Conservation (phyloP, 805 yeast species). For the Starmerella vaccinii region DNA sequence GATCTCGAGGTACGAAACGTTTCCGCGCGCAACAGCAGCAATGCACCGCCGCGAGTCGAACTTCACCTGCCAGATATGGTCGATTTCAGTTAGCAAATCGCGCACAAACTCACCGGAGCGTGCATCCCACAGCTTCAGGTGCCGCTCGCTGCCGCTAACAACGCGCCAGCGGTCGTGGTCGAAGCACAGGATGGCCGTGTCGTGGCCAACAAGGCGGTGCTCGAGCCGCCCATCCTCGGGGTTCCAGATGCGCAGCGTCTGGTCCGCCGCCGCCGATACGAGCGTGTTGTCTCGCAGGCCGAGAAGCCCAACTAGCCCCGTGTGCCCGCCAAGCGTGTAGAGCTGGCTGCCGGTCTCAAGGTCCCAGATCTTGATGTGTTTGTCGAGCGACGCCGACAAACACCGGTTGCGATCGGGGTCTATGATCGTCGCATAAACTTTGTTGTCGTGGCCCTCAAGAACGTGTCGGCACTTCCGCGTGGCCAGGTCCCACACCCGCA, state of each 20-base stretch:
- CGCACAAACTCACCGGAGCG: conserved; percentile 62
- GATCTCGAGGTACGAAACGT: conserved; percentile 68
- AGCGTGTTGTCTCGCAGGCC: conserved; percentile 65
- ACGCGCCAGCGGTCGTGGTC: conserved; percentile 76
- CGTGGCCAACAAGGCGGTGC: conserved; percentile 65
- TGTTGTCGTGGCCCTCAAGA: conserved; percentile 72
- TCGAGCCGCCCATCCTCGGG: conserved; percentile 60
- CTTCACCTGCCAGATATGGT: conserved; percentile 90
- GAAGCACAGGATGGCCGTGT: conserved; percentile 84
- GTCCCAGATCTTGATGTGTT: conserved; percentile 84
- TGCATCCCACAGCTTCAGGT: conserved; percentile 71
- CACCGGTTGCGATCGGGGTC: conserved; percentile 70
- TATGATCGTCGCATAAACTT: conserved; percentile 79
- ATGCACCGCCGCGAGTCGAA: conserved; percentile 77
- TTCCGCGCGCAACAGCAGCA: conserved; percentile 74
- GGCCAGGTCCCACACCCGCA: conserved; percentile 83
- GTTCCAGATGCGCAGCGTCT: conserved; percentile 86
- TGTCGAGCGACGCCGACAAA: conserved; percentile 85
- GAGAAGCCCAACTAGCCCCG: conserved; percentile 77
- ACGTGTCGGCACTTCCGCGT: conserved; percentile 64
- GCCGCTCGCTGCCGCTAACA: conserved; percentile 80
- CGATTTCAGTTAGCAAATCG: conserved; percentile 64
- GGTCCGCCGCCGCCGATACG: conserved; percentile 93
- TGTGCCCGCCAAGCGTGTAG: conserved; percentile 72
- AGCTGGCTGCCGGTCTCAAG: conserved; percentile 61